Evolutionary conservation across 1,284 basidiomycete genomes (phyloP), one percentile per base, ranked within the genome.

Genomic region (Caloboletus firmus): DNA sequence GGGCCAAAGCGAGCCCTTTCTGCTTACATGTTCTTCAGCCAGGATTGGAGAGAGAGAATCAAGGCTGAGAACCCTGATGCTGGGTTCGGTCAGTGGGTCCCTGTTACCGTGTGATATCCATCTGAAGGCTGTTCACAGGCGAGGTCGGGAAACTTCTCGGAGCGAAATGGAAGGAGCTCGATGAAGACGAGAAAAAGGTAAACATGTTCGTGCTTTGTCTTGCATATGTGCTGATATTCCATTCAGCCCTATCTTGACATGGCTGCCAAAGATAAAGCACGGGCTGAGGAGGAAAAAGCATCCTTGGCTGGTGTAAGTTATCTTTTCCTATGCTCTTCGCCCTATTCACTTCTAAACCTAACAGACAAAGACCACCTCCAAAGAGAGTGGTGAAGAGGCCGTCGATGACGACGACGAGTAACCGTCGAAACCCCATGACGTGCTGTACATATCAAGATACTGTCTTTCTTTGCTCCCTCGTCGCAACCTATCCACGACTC

Each of bases 1-100:
- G 67, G 69, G 11, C 93, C 93, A 55, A 95, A 95, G 77, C 84
- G 93, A 50, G 89, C 93, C 3, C 82, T 97, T 50, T 96, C 94
- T 49, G 94, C 95, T 51, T 98, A 97, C 80, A 97, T 98, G 95
- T 95, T 95, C 89, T 98, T 98, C 82, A 89, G 86, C 67, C 92
- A 95, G 74, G 95, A 95, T 76, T 91, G 91, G 88, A 84, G 95
- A 70, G 91, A 96, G 76, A 85, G 89, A 69, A 91, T 98, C 82
- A 96, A 95, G 85, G 69, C 82, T 54, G 95, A 96, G 78, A 97
- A 98, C 80, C 93, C 94, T 52, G 92, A 95, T 57, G 95, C 93
- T 36, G 83, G 87, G 56, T 98, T 98, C 70, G 95, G 95, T 88
- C 58, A 54, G 84, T 78, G 1, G 22, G 54, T 49, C 24, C 42